A percentile compares a stretch with the other conserved stretches of the same genome.
Conservation (phyloP, 805 yeast species). For the Yamadazyma sp. region DNA sequence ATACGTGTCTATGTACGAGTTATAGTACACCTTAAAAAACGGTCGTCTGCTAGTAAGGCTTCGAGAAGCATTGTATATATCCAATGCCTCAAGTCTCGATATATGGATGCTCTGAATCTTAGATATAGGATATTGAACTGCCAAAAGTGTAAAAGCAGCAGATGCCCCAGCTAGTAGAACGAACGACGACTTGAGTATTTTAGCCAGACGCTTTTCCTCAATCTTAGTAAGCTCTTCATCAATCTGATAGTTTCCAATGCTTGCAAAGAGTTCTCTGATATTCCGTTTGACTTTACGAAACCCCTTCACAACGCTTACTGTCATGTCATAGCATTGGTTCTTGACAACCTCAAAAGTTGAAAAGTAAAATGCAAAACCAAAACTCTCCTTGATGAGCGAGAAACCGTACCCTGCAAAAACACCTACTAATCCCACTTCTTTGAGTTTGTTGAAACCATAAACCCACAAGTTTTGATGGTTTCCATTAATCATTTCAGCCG, state of each 20-base stretch:
- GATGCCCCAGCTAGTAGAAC: constrained; percentile 82
- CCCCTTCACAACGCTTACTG: constrained; percentile 46
- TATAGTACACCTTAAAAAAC: constrained; percentile 56
- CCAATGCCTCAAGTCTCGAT: constrained; percentile 77
- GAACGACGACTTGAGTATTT: constrained; percentile 63
- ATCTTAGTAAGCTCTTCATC: constrained; percentile 25
- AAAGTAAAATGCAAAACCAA: constrained; percentile 85
- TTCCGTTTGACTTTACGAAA: constrained; percentile 41
- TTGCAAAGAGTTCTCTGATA: constrained; percentile 16
- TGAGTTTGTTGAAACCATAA: constrained; percentile 67
- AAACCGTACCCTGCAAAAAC: constrained; percentile 89
- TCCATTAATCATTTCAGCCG: constrained; percentile 69
- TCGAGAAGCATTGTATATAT: constrained; percentile 48
- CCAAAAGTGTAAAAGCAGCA: constrained; percentile 75
- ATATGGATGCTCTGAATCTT: constrained; percentile 80
- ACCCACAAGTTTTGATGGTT: constrained; percentile 71
- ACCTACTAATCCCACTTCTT: constrained; percentile 75
- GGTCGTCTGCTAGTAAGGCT: constrained; percentile 26
- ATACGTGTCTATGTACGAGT: constrained; percentile 76
- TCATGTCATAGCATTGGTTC: constrained; percentile 57
- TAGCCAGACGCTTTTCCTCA: constrained; percentile 40
- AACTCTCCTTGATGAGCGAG: constrained; percentile 71
- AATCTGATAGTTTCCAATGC: constrained; percentile 17
- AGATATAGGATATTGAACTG: constrained; percentile 79
- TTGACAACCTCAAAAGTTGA: constrained; percentile 77